Conservation (phyloP, 306 rosid species). For the Arachis stenosperma region DNA sequence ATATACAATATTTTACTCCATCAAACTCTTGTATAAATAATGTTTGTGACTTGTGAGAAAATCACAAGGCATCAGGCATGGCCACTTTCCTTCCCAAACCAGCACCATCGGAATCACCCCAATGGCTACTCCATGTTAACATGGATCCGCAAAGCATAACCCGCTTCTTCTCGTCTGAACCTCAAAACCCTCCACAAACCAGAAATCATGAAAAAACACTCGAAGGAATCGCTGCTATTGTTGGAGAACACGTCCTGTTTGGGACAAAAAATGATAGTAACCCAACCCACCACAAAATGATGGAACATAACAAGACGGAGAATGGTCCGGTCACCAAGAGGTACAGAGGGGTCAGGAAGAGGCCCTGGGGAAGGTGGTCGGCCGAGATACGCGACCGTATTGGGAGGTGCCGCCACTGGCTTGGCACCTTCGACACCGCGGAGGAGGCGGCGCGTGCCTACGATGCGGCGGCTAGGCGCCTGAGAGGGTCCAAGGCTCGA, state of each 20-base stretch:
- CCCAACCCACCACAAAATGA: no score
- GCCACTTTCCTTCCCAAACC: no score
- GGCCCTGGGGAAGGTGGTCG: conserved; percentile 97
- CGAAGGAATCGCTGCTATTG: conserved; percentile 88
- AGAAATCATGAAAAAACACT: conserved; percentile 38
- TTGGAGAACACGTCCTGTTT: conserved; percentile 68
- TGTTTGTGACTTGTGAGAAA: no score
- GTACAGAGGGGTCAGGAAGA: conserved; percentile 87
- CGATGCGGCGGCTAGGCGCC: conserved; percentile 86
- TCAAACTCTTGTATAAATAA: not conserved
- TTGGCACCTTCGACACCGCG: conserved; percentile 89
- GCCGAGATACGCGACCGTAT: conserved; percentile 90
- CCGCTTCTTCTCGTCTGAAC: not conserved
- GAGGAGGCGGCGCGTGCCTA: conserved; percentile 96
- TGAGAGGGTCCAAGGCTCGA: conserved; percentile 79
- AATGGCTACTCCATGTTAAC: no score
- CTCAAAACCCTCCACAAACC: not conserved
- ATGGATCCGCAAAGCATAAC: not conserved
- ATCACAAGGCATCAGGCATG: no score
- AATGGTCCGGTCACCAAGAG: conserved; percentile 13
- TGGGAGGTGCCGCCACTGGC: conserved; percentile 90
- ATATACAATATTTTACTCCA: not conserved
- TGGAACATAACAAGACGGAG: not conserved
- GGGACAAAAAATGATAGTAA: conserved; percentile 38
- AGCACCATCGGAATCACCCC: no score